A percentile compares a stretch with the other conserved stretches of the same genome.
phyloP scores from a whole-genome alignment of 1,284 basidiomycete genomes.

The Moesziomyces antarcticus region DNA sequence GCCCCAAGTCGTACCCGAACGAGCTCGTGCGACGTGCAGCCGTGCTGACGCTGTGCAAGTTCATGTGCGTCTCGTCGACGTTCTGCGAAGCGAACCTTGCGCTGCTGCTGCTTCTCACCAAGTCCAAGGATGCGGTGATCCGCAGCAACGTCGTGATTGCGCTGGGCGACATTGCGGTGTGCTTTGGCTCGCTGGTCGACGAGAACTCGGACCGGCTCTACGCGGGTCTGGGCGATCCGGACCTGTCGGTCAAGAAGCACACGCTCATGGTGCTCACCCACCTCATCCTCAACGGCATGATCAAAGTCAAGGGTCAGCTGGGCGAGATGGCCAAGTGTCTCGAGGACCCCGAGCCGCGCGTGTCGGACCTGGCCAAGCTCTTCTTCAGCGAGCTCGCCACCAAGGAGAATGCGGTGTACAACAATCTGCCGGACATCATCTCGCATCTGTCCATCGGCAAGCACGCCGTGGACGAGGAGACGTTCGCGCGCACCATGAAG shows the following conservation, averaged over 20 bases:
- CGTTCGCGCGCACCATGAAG: constrained; percentile 90
- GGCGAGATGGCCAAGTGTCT: constrained; percentile 99
- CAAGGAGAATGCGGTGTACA: constrained; percentile 99
- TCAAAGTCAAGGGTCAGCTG: constrained; percentile 98
- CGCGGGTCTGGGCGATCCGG: constrained; percentile 86
- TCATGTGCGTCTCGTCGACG: constrained; percentile 92
- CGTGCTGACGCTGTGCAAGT: constrained; percentile 89
- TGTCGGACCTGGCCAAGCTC: constrained; percentile 91
- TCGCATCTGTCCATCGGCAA: constrained; percentile 86
- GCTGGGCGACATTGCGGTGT: constrained; percentile 94
- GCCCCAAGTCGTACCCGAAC: constrained; percentile 77
- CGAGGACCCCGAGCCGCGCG: constrained; percentile 88
- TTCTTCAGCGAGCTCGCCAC: constrained; percentile 95
- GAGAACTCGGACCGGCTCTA: constrained; percentile 96
- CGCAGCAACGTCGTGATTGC: constrained; percentile 97
- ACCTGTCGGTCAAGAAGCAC: constrained; percentile 96
- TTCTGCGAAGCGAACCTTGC: constrained; percentile 92
- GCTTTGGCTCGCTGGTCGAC: constrained; percentile 94
- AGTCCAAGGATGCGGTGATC: constrained; percentile 86
- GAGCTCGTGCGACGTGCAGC: constrained; percentile 85
- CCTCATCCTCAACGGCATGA: constrained; percentile 97
- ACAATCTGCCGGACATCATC: constrained; percentile 81
- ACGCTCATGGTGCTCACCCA: constrained; percentile 99
- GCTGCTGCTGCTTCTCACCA: constrained; percentile 92
- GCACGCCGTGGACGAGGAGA: constrained; percentile 92